These are phyloP conservation scores for Solanum paucissectum DNA, from an alignment of 257 asterid species.

Conservation along the genomic window DNA sequence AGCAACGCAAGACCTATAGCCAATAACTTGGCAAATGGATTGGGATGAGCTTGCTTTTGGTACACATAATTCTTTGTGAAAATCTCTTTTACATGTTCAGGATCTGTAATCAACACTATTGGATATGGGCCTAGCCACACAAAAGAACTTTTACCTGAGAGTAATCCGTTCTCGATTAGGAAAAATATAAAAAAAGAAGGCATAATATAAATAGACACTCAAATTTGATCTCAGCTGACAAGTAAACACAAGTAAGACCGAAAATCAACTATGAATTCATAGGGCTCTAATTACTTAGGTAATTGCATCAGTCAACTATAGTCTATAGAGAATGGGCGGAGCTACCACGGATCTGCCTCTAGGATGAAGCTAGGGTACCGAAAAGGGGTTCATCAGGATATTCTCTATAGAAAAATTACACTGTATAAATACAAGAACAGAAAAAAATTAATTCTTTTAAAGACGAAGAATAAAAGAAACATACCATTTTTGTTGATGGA, in stretches of 20 bases:
- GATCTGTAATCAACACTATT: constrained; percentile 17
- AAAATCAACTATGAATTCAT: not conserved
- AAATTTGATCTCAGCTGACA: not conserved
- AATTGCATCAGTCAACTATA: not conserved
- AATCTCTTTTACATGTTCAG: constrained; percentile 41
- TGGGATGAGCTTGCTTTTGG: constrained; percentile 12
- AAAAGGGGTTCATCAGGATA: not conserved
- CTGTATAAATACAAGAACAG: no score
- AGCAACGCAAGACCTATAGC: constrained; percentile 16
- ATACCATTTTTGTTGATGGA: constrained; percentile 24
- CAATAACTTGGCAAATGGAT: constrained; percentile 30
- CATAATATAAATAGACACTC: not conserved
- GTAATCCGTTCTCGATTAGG: not conserved
- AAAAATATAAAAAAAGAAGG: not conserved
- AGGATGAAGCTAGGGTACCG: no score
- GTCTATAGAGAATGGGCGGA: not conserved
- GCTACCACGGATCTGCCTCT: not conserved
- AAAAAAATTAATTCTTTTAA: no score
- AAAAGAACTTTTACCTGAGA: constrained; percentile 33
- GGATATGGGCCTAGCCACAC: constrained; percentile 54
- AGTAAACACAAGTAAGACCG: no score
- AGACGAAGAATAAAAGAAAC: no score
- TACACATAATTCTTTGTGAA: constrained; percentile 13
- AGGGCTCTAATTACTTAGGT: not conserved
- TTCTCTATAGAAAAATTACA: no score